These are phyloP conservation scores for Apophysomyces variabilis DNA, from an alignment of 371 early-diverging fungal species.

Conservation along the genomic window DNA sequence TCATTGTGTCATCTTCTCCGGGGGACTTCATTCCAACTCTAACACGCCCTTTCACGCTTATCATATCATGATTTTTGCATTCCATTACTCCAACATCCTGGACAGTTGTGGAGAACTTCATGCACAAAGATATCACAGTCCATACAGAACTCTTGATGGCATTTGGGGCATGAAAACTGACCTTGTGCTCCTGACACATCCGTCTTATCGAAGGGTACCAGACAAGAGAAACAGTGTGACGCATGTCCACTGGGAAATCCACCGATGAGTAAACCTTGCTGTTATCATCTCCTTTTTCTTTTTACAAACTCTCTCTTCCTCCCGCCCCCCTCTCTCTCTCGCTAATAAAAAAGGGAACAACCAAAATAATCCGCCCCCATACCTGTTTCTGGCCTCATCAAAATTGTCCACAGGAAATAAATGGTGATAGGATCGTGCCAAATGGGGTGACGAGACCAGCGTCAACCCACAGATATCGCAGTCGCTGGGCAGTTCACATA, in stretches of 20 bases:
- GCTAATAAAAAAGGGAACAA: too few relatives aligned
- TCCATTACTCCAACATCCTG: slow-evolving; percentile 72
- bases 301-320: too few relatives aligned
- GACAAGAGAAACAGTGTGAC: slow-evolving; percentile 52
- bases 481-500: slow-evolving; percentile 92
- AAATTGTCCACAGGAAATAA: slow-evolving; percentile 88
- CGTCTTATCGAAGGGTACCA: slow-evolving; percentile 42
- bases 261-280: background rate
- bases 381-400: slow-evolving; percentile 55
- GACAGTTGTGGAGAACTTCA: slow-evolving; percentile 93
- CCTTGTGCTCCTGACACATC: slow-evolving; percentile 39
- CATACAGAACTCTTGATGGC: slow-evolving; percentile 82
- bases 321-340: too few relatives aligned
- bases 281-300: background rate
- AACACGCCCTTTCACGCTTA: background rate
- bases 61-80: slow-evolving; percentile 15
- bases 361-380: slow-evolving; percentile 9
- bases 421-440: slow-evolving; percentile 96
- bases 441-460: slow-evolving; percentile 88
- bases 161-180: slow-evolving; percentile 79
- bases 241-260: slow-evolving; percentile 24
- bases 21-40: slow-evolving; percentile 5
- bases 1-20: background rate
- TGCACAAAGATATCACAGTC: slow-evolving; percentile 96
- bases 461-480: slow-evolving; percentile 94